Evolutionary conservation across 106 monocot species (phyloP).

Genomic region (Allium cepa): DNA sequence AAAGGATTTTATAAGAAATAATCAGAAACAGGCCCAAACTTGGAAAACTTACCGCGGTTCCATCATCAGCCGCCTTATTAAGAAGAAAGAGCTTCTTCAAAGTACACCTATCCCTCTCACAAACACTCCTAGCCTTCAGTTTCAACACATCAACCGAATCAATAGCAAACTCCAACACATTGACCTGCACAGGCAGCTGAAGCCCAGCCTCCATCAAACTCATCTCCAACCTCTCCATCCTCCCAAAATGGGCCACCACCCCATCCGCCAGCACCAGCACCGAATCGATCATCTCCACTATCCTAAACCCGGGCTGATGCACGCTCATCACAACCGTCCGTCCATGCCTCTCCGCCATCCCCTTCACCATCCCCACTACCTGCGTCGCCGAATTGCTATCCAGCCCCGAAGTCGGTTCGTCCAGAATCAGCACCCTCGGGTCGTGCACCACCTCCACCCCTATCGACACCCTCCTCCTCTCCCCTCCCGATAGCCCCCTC

Average conservation of each 20-base stretch:
- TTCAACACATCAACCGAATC: not conserved
- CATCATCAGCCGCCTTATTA: constrained; percentile 28
- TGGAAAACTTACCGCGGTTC: not conserved
- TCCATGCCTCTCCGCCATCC: constrained; percentile 65
- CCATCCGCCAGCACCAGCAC: constrained; percentile 69
- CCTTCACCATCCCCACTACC: constrained; percentile 50
- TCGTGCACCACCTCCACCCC: constrained; percentile 72
- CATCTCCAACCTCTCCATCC: constrained; percentile 36
- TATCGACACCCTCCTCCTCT: constrained; percentile 71
- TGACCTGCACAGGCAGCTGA: constrained; percentile 41
- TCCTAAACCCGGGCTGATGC: constrained; percentile 80
- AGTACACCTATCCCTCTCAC: constrained; percentile 35
- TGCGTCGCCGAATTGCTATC: constrained; percentile 74
- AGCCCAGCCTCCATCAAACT: constrained; percentile 34
- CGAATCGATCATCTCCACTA: constrained; percentile 60
- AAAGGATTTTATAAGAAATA: not conserved
- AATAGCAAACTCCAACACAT: constrained; percentile 77
- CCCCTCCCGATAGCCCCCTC: constrained; percentile 73
- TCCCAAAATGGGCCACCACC: constrained; percentile 59
- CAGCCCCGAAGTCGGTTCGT: constrained; percentile 95
- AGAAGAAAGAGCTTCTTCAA: constrained; percentile 67
- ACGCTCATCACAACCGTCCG: constrained; percentile 79
- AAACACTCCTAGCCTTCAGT: not conserved
- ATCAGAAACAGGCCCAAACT: not conserved
- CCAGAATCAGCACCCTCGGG: constrained; percentile 70